A percentile compares a stretch with the other conserved stretches of the same genome.
phyloP scores from a whole-genome alignment of 2,329 filamentous ascomycete genomes.

The Aspergillus sojae region DNA sequence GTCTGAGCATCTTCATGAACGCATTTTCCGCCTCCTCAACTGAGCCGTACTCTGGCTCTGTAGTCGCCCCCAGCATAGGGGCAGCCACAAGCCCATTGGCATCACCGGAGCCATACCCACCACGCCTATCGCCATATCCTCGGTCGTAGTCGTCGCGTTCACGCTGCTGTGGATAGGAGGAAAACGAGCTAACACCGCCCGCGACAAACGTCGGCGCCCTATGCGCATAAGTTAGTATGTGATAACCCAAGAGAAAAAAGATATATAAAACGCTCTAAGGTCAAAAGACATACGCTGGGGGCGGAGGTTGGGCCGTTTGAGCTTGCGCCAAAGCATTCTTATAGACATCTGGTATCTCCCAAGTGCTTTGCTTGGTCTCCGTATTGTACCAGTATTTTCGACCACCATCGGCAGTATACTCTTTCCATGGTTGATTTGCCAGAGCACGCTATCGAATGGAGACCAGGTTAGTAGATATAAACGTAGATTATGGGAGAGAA shows the following conservation, averaged over 20 bases:
- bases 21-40: constrained; percentile 89
- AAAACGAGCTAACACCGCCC: constrained; percentile 53
- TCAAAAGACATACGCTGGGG: constrained; percentile 47
- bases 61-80: constrained; percentile 40
- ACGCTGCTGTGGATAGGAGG: constrained; percentile 44
- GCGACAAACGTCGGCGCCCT: constrained; percentile 61
- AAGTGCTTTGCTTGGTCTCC: constrained; percentile 87
- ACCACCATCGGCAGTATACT: constrained; percentile 83
- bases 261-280: not conserved
- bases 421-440: constrained; percentile 85
- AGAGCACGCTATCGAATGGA: constrained; percentile 66
- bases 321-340: constrained; percentile 70
- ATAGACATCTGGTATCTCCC: constrained; percentile 88
- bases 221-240: constrained; percentile 43
- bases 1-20: constrained; percentile 86
- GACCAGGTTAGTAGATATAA: constrained; percentile 18
- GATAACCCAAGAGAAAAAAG: not conserved
- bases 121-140: constrained; percentile 50
- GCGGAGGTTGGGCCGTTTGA: constrained; percentile 45
- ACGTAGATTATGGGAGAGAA: constrained; percentile 12
- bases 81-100: constrained; percentile 44
- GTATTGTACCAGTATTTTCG: constrained; percentile 95
- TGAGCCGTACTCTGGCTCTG: constrained; percentile 76
- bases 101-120: constrained; percentile 47
- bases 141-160: constrained; percentile 54